These are phyloP conservation scores for Tuctoria greenei DNA, from an alignment of 176 grass and related monocot genomes.

Conservation along the genomic window DNA sequence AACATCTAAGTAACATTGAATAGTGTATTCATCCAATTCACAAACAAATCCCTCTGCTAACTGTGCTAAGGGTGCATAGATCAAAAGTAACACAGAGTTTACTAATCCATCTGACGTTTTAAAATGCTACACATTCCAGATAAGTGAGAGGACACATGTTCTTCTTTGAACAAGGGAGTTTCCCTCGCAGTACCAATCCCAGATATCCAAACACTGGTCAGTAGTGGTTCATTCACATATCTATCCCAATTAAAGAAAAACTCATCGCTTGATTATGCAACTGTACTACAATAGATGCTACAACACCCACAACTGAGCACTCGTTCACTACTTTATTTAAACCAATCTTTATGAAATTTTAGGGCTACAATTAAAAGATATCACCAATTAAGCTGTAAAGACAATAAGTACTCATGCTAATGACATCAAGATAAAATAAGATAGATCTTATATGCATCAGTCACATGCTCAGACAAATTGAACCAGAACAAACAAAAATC, in stretches of 20 bases:
- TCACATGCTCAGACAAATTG: slow-evolving; percentile 17
- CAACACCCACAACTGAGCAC: background rate
- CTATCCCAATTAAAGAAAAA: background rate
- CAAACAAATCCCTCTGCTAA: background rate
- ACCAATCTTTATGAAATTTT: slow-evolving; percentile 5
- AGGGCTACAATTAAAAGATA: background rate
- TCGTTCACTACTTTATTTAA: background rate
- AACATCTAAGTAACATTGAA: background rate
- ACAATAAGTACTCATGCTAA: background rate
- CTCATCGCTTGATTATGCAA: slow-evolving; percentile 12
- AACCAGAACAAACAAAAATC: slow-evolving; percentile 26
- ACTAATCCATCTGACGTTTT: slow-evolving; percentile 9
- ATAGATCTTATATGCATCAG: slow-evolving; percentile 4
- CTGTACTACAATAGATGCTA: background rate
- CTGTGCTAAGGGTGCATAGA: background rate
- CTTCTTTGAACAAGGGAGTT: background rate
- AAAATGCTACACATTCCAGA: background rate
- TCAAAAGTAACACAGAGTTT: background rate
- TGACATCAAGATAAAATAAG: background rate
- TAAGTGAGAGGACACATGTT: slow-evolving; percentile 5
- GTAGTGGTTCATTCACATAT: too few species aligned
- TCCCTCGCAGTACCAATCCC: background rate
- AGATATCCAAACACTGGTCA: background rate
- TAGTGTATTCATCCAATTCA: slow-evolving; percentile 18
- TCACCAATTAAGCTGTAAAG: slow-evolving; percentile 3